phyloP scores from a whole-genome alignment of 2,329 filamentous ascomycete genomes.

The Geoglossum cookeanum region DNA sequence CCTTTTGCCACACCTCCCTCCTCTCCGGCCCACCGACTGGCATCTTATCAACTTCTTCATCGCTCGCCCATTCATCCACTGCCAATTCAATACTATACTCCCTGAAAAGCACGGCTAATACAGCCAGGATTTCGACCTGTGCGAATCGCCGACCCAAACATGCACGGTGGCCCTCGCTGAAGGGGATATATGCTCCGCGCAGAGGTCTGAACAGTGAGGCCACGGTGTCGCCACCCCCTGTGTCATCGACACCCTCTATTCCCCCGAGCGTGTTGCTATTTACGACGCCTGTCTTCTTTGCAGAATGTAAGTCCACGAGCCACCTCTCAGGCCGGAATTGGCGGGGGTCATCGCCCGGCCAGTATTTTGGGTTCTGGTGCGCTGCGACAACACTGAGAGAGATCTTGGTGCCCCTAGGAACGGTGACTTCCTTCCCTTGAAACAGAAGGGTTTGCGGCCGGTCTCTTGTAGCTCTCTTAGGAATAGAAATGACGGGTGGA shows the following conservation, averaged over 20 bases:
- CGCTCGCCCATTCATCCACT: slow-evolving; percentile 38
- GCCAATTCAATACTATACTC: slow-evolving; percentile 51
- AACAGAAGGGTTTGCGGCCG: slow-evolving; percentile 37
- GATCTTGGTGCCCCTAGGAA: slow-evolving; percentile 39
- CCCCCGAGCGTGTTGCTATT: not conserved
- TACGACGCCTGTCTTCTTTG: not conserved
- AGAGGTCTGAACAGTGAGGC: slow-evolving; percentile 38
- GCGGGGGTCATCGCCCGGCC: slow-evolving; percentile 40
- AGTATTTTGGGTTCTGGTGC: slow-evolving; percentile 53
- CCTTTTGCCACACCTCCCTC: slow-evolving; percentile 38
- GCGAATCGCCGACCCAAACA: slow-evolving; percentile 37
- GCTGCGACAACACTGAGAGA: slow-evolving; percentile 34
- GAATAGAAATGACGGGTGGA: slow-evolving; percentile 51
- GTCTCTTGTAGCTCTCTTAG: slow-evolving; percentile 36
- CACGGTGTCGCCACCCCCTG: slow-evolving; percentile 33
- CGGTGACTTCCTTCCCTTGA: slow-evolving; percentile 34
- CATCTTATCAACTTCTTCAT: slow-evolving; percentile 36
- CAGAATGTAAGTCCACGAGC: slow-evolving; percentile 19
- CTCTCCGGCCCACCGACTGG: slow-evolving; percentile 20
- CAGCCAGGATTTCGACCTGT: slow-evolving; percentile 35
- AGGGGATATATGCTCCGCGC: slow-evolving; percentile 34
- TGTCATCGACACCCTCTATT: slow-evolving; percentile 15
- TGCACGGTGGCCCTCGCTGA: slow-evolving; percentile 34
- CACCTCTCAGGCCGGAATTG: slow-evolving; percentile 57
- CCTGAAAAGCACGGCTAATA: slow-evolving; percentile 31